Conservation (phyloP, 179 eudicot genomes). For the Heliamphora pulchella region DNA sequence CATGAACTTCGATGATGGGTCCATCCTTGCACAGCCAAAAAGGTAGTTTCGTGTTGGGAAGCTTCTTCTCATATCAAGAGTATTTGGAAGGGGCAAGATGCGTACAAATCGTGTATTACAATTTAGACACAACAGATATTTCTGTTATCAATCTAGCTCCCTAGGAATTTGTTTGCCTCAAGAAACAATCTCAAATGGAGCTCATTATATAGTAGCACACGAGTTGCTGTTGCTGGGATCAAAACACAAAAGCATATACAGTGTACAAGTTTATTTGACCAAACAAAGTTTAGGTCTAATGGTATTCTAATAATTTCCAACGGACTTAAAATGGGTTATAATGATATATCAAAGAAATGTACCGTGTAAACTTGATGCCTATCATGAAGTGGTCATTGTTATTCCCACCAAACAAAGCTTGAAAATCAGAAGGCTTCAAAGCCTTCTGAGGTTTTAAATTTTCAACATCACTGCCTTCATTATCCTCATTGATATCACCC, state of each 20-base stretch:
- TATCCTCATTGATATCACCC: constrained; percentile 27
- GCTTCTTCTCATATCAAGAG: too few relatives aligned
- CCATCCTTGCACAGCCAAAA: too few relatives aligned
- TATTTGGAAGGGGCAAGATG: too few relatives aligned
- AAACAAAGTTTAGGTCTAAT: not conserved
- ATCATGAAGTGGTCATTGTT: constrained; percentile 80
- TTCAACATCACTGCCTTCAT: constrained; percentile 27
- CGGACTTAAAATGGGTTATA: constrained; percentile 1
- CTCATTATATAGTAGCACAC: too few relatives aligned
- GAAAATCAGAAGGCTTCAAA: constrained; percentile 70
- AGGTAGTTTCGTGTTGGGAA: too few relatives aligned
- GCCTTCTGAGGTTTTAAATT: constrained; percentile 33
- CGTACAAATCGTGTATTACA: too few relatives aligned
- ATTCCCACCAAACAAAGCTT: constrained; percentile 74
- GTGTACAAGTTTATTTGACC: not conserved
- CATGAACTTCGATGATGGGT: too few relatives aligned
- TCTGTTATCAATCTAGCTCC: not conserved
- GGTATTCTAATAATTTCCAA: not conserved
- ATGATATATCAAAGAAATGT: constrained; percentile 17
- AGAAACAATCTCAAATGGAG: not conserved
- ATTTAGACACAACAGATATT: not conserved
- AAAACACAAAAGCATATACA: not conserved
- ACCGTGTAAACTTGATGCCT: constrained; percentile 85
- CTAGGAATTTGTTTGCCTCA: too few relatives aligned
- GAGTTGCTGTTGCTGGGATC: not conserved